Base-by-base conservation (phyloP, 805 yeast genomes). In the Candida adriatica region DNA sequence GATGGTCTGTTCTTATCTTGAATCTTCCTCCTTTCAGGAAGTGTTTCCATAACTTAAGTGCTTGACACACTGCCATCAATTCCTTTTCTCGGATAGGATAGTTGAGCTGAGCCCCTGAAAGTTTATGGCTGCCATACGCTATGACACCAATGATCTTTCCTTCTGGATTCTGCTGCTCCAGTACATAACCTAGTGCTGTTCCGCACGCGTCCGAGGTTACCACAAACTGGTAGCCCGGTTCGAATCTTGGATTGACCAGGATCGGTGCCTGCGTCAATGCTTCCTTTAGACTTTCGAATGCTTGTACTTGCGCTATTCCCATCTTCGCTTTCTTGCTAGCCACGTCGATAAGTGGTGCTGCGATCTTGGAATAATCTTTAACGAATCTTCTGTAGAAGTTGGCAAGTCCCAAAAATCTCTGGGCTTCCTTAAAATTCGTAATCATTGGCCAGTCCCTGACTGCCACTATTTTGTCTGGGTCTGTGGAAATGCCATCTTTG, bases 131-230 rank as follows among this genome's bases (percentile, higher is more conserved):
- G 8, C 22, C 22, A 11, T 19, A 19, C 10, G 22, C 22, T 19
- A 19, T 11, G 10, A 19, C 22, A 8, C 22, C 22, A 8, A 19
- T 8, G 11, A 19, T 19, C 10, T 8, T 19, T 8, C 22, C 22
- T 19, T 8, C 8, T 8, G 22, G 22, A 19, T 19, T 11, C 10
- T 8, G 10, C 11, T 19, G 22, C 11, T 19, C 22, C 22, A 19
- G 11, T 8, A 11, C 11, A 19, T 19, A 19, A 8, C 22, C 22
- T 8, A 19, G 22, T 19, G 16, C 28, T n/a, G 28, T 26, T 9
- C 18, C 28, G 16, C 28, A 26, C 8, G 28, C 28, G 16, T 26
- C 28, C 11, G 28, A 8, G 7, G 28, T 26, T 7, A 26, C 18
- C 16, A 26, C 18, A 15, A 26, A 26, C 28, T 16, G 13, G n/a